These are phyloP conservation scores for Fusarium tanahbumbuense DNA, from an alignment of 2,329 filamentous ascomycete genomes.

Conservation along the genomic window DNA sequence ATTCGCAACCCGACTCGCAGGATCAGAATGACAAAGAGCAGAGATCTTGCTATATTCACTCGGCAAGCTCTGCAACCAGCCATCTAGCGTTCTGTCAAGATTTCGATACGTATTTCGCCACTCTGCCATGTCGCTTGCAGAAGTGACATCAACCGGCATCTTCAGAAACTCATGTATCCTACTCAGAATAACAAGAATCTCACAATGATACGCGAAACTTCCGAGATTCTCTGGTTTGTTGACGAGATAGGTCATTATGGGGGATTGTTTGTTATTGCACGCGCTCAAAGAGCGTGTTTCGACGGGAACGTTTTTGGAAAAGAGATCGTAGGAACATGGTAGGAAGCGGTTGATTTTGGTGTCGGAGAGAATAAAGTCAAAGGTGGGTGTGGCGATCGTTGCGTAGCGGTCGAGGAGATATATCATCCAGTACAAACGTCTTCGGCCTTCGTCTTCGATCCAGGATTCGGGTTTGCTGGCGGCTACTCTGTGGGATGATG, in stretches of 20 bases:
- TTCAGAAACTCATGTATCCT: constrained; percentile 58
- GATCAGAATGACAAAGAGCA: constrained; percentile 58
- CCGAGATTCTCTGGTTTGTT: constrained; percentile 57
- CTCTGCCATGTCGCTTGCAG: constrained; percentile 52
- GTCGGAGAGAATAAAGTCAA: constrained; percentile 58
- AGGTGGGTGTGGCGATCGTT: constrained; percentile 55
- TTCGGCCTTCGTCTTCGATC: constrained; percentile 59
- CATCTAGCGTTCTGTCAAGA: constrained; percentile 55
- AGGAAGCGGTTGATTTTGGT: constrained; percentile 54
- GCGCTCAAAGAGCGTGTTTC: constrained; percentile 53
- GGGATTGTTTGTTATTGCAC: constrained; percentile 42
- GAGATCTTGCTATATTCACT: constrained; percentile 60
- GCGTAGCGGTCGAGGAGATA: constrained; percentile 59
- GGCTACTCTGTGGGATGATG: constrained; percentile 51
- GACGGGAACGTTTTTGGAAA: constrained; percentile 57
- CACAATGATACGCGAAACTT: constrained; percentile 59
- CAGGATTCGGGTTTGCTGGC: constrained; percentile 55
- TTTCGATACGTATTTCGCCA: constrained; percentile 57
- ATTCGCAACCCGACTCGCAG: constrained; percentile 59
- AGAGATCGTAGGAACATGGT: constrained; percentile 59
- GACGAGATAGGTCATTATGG: constrained; percentile 45
- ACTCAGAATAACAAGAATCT: constrained; percentile 57
- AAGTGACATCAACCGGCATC: constrained; percentile 54
- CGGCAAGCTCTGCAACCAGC: constrained; percentile 57
- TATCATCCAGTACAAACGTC: constrained; percentile 59